Evolutionary conservation across 805 yeast species (phyloP), one percentile per base, ranked within the genome.

Genomic region (Metschnikowia drakensbergensis): DNA sequence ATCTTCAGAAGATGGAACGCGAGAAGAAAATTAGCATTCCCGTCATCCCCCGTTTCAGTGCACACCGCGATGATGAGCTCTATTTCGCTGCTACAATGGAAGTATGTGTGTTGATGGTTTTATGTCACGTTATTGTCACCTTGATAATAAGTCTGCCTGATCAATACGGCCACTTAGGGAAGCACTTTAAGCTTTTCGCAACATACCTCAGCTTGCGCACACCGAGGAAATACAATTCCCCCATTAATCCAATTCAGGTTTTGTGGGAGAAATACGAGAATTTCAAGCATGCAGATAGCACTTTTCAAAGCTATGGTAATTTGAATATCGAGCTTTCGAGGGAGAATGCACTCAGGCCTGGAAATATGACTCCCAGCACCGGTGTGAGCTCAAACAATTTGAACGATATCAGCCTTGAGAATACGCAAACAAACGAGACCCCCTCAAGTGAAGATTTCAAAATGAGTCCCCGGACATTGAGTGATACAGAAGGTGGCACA

Each of bases 181-280:
- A 52, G 37, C 52, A 53, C 35, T 51, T 54, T 36, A 48, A 47
- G 37, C 43, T 53, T 5, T 56, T 56, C 34, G 57, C 54, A 6
- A 38, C 44, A 11, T 54, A 46, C 37, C 44, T 49, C 45, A 50
- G 52, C 35, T 31, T 49, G 30, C 29, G 40, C 25, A 47, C 48
- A 27, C 55, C 55, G n/a, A 48, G 59, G 26, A 56, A 56, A 49
- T 56, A 56, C 35, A 56, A 53, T 46, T 53, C 50, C 7, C 47
- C 42, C 7, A 48, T 48, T 27, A 54, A 51, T 36, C 58, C 59
- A 10, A 47, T 56, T 34, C 4, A 45, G 29, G 32, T 30, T 5
- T 51, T 56, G 47, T 50, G 48, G 39, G 30, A 40, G 13, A 45
- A 43, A 27, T 53, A 47, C 41, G 34, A 36, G 22, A 39, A 11